Evolutionary conservation across 116 monocot genomes (phyloP), one percentile per base, ranked within the genome.

Genomic region (Iris pallida): DNA sequence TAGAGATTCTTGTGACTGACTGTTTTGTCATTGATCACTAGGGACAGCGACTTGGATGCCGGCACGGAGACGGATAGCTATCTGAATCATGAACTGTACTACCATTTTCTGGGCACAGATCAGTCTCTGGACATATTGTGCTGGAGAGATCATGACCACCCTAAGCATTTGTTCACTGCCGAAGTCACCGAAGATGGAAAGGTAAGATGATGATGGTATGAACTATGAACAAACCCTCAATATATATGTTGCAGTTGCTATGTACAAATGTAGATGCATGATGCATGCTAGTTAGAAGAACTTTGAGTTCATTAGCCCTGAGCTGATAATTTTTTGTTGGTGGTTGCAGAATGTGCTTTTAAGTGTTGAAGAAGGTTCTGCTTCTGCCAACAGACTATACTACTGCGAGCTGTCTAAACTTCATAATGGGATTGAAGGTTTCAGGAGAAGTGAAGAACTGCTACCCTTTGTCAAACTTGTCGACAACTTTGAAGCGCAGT

Each of bases 391-490:
- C 68, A 93, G 93, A 76, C 40, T 93, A 42, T 99, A 99, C 59
- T 90, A 86, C 54, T 88, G 79, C 48, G 73, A 93, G 53, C 59
- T 99, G 59, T 82, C 81, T 69, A 74, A 79, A 52, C 76, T 93
- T 61, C 69, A 78, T 58, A 59, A 75, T 64, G 99, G 90, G 17
- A 80, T 90, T 60, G 76, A 84, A 80, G 84, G 75, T 40, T 69
- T 82, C 17, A 90, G 78, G 57, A 73, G 54, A 61, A 62, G 66
- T 16, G 57, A 68, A 52, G 46, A 61, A 49, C 55, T 86, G 71
- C 93, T 99, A 58, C 93, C 99, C 9, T 99, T 99, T 68, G 47
- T 86, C 57, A 90, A 90, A 71, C 84, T 99, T 59, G 80, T 99
- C 15, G 99, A 99, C 64, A 86, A 81, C 52, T 93, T 99, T 59